A percentile compares a stretch with the other conserved stretches of the same genome.
Evolutionary conservation across 2,329 filamentous ascomycete species (phyloP).

Genomic region (Arachnopeziza araneosa): DNA sequence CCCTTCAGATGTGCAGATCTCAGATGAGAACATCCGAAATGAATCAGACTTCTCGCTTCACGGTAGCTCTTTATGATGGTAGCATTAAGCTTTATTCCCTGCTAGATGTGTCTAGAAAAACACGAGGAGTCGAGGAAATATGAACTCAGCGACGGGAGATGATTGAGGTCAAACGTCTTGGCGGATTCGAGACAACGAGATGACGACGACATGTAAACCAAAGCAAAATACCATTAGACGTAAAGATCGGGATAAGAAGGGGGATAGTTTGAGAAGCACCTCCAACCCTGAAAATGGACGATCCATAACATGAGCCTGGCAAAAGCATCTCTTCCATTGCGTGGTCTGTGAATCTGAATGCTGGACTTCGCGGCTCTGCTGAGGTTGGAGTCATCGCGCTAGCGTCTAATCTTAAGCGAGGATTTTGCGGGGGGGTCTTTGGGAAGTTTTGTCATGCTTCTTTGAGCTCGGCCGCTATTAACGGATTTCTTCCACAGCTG

Average conservation of each 20-base stretch:
- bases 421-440: background rate
- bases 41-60: background rate
- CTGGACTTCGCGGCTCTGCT: background rate
- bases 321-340: background rate
- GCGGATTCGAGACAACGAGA: background rate
- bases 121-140: background rate
- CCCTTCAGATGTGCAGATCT: background rate
- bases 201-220: background rate
- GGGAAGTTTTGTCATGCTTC: background rate
- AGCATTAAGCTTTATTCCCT: background rate
- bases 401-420: background rate
- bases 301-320: background rate
- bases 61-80: background rate
- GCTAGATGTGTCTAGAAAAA: background rate
- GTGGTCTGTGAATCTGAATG: background rate
- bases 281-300: background rate
- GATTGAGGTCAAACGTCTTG: background rate
- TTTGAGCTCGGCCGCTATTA: background rate
- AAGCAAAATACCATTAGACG: background rate
- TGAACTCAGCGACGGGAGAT: background rate
- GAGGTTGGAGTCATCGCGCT: background rate
- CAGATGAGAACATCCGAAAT: background rate
- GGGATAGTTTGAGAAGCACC: background rate
- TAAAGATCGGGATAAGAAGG: background rate
- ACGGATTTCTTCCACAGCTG: background rate